phyloP scores from a whole-genome alignment of 2,329 filamentous ascomycete genomes.

The Dendrostoma leiphaemia region DNA sequence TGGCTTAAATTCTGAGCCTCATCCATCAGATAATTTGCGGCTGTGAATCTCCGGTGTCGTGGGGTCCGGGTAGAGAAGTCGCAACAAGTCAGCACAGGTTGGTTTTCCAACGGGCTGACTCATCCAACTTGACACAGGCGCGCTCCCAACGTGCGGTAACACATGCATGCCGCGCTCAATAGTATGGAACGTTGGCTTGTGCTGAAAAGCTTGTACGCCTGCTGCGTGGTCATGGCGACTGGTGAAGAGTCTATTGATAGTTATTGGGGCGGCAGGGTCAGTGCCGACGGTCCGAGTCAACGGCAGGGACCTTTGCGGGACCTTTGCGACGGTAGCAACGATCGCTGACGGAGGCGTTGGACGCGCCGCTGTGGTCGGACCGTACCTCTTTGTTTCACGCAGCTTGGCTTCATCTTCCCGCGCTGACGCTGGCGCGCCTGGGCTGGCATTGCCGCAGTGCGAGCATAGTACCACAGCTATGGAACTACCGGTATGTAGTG shows the following conservation, averaged over 20 bases:
- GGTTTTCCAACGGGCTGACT: not conserved
- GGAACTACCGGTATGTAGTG: too few relatives aligned
- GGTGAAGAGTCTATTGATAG: too few relatives aligned
- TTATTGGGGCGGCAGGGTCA: not conserved
- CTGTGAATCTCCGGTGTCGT: too few relatives aligned
- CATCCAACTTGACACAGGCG: not conserved
- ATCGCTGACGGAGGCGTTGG: not conserved
- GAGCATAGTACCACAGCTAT: too few relatives aligned
- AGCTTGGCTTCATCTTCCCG: too few relatives aligned
- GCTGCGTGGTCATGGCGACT: not conserved
- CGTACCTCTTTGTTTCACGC: not conserved
- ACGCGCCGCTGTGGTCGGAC: not conserved
- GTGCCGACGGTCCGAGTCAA: not conserved
- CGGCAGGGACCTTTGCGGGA: not conserved
- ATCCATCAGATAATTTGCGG: not conserved
- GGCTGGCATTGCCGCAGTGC: too few relatives aligned
- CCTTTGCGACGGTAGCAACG: too few relatives aligned
- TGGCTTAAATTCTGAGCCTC: not conserved
- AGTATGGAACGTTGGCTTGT: not conserved
- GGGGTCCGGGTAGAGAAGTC: too few relatives aligned
- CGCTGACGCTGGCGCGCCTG: too few relatives aligned
- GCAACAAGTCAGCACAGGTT: too few relatives aligned
- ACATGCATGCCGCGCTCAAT: not conserved
- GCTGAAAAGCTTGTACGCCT: not conserved
- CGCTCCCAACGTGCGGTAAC: not conserved